These are phyloP conservation scores for Arachis monticola DNA, from an alignment of 331 rosid species.

Conservation along the genomic window DNA sequence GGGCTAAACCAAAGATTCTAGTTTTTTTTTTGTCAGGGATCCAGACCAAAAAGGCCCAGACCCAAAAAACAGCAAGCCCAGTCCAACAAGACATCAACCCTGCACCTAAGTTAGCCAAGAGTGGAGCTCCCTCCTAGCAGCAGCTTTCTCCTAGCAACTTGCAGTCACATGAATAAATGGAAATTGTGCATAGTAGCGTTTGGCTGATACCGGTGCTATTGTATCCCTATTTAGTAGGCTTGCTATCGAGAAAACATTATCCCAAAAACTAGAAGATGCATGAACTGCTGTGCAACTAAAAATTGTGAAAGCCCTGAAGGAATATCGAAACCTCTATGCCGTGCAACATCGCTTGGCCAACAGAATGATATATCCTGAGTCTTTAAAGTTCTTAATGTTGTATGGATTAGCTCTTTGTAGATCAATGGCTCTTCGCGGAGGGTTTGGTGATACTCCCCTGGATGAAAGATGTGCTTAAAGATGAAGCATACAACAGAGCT, in stretches of 20 bases:
- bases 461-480: constrained; percentile 81
- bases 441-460: constrained; percentile 73
- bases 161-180: too few relatives aligned
- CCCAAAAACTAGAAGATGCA: constrained; percentile 91
- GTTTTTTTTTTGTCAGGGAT: too few relatives aligned
- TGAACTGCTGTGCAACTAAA: constrained; percentile 75
- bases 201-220: constrained; percentile 91
- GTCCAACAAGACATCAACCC: too few relatives aligned
- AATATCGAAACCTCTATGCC: constrained; percentile 86
- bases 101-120: too few relatives aligned
- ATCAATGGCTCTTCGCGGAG: constrained; percentile 91
- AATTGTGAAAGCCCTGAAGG: constrained; percentile 85
- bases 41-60: too few relatives aligned
- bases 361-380: constrained; percentile 94
- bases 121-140: too few relatives aligned
- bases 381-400: constrained; percentile 73
- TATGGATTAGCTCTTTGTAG: constrained; percentile 89
- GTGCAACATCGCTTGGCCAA: constrained; percentile 93
- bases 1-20: too few relatives aligned
- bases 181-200: constrained; percentile 52
- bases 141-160: too few relatives aligned
- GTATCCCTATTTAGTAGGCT: constrained; percentile 82
- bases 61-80: too few relatives aligned
- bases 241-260: constrained; percentile 87
- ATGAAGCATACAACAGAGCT: too few relatives aligned